phyloP scores from a whole-genome alignment of 1,284 basidiomycete species.

The Puccinia polysora region DNA sequence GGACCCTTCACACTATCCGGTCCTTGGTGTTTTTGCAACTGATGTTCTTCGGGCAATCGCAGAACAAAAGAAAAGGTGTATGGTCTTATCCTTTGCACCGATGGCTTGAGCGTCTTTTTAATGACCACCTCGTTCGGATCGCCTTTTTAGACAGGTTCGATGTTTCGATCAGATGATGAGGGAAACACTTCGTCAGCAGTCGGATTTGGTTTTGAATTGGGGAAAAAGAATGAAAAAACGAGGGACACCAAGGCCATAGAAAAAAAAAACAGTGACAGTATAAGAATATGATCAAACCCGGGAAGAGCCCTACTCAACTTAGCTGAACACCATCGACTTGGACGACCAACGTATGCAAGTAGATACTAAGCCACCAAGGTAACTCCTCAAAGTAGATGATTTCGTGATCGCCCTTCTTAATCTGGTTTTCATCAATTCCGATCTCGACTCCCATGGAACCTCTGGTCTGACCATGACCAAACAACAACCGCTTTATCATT shows the following conservation, averaged over 20 bases:
- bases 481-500: constrained; percentile 66
- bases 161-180: not conserved
- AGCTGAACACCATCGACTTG: constrained; percentile 50
- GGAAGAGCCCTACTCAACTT: constrained; percentile 30
- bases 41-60: constrained; percentile 58
- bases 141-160: not conserved
- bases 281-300: not conserved
- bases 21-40: not conserved
- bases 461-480: constrained; percentile 70
- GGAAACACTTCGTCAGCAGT: not conserved
- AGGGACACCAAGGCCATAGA: not conserved
- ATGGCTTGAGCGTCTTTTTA: constrained; percentile 64
- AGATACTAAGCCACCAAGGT: constrained; percentile 87
- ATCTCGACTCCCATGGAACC: constrained; percentile 69
- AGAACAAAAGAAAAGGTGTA: constrained; percentile 69
- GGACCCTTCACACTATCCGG: not conserved
- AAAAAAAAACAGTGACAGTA: constrained; percentile 43
- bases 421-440: constrained; percentile 60
- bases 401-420: constrained; percentile 54
- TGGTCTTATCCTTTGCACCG: constrained; percentile 63
- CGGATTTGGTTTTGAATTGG: not conserved
- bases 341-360: constrained; percentile 71
- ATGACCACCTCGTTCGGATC: constrained; percentile 57
- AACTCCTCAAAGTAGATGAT: constrained; percentile 81
- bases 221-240: too few species aligned